Base-by-base conservation (phyloP, 2,329 filamentous ascomycete genomes). In the Phaeophleospora eucalypticola region DNA sequence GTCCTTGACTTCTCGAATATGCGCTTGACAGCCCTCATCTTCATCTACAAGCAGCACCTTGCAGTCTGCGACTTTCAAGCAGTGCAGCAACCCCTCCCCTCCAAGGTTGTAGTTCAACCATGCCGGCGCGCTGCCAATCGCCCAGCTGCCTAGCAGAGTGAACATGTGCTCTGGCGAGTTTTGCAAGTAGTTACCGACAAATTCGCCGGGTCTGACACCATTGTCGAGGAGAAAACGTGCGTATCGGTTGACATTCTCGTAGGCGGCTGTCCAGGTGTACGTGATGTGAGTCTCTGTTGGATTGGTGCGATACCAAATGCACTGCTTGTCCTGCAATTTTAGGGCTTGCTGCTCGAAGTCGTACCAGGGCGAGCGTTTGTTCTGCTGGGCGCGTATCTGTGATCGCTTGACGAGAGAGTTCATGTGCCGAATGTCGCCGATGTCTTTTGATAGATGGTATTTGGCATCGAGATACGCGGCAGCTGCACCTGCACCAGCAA, bases 391-490 rank as follows among this genome's bases (percentile, higher is more conserved):
- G 51, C 48, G 43, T n/a, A 40, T 38, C 47, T 43, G 46, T 54
- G 46, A 53, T 43, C 32, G 12, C 24, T 29, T 6, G 12, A 29
- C 12, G 7, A 29, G 24, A 34, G 36, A 33, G 9, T 41, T 36
- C 29, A 27, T 14, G 38, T 41, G 18, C 46, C 34, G 48, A 8
- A 56, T 48, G 19, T 24, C 43, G 7, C 41, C 46, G n/a, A 93
- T 59, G 66, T 95, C 89, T 63, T 87, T 83, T 63, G 74, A 82
- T 35, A 90, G 58, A 4, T 79, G 77, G 47, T 76, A 77, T 63
- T 79, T 82, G 29, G 86, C 89, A 62, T 93, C 87, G 56, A 91
- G 66, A 65, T 94, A 95, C 20, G 86, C 85, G n/a, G 85, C 71
- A 3, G 78, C 76, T 4, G 86, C 84, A 24, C 77, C 75, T 32